phyloP scores from a whole-genome alignment of 129 eudicot genomes.

The Oenanthe sinensis region DNA sequence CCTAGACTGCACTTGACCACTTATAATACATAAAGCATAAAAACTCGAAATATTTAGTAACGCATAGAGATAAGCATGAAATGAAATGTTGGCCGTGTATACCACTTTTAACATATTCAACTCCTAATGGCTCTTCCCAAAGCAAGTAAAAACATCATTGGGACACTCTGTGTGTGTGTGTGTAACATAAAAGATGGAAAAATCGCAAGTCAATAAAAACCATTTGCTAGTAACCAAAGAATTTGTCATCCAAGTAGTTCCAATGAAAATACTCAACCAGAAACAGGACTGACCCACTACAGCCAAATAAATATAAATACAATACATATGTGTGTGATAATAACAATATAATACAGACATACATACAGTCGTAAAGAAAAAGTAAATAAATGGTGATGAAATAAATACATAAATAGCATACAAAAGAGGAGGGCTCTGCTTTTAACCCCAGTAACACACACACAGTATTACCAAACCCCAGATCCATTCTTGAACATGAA shows the following conservation, averaged over 20 bases:
- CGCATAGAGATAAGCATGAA: background rate
- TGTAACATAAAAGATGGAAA: background rate
- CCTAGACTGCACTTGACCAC: background rate
- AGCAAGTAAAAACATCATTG: background rate
- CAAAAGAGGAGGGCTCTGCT: background rate
- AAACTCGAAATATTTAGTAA: background rate
- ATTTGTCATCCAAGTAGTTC: background rate
- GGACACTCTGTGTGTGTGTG: background rate
- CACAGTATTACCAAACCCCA: constrained; percentile 12
- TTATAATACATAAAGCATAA: background rate
- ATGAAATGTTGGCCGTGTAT: background rate
- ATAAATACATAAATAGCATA: background rate
- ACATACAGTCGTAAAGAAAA: background rate
- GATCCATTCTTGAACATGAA: constrained; percentile 22
- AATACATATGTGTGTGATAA: background rate
- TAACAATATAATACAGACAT: background rate
- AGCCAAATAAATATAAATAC: background rate
- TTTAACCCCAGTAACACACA: background rate
- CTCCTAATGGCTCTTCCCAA: background rate
- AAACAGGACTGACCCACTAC: background rate
- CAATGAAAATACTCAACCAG: constrained; percentile 5
- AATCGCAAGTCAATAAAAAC: background rate
- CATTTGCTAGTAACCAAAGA: background rate
- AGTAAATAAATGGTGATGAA: background rate
- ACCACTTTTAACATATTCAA: background rate